Conservation (phyloP, 768 basidiomycete species). For the Serendipita sp. region DNA sequence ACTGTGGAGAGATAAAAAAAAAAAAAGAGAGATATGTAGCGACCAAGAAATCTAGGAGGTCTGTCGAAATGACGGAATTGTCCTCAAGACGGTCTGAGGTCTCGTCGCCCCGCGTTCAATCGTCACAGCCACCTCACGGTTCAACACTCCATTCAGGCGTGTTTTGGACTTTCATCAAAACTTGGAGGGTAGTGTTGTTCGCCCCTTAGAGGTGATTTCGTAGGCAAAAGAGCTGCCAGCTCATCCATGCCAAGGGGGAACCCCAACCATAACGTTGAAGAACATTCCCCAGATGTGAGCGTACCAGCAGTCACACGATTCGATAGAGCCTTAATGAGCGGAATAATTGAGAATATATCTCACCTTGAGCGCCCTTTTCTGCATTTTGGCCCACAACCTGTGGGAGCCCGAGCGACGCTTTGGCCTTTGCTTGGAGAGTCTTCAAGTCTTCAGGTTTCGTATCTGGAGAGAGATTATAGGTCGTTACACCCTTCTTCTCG, state of each 20-base stretch:
- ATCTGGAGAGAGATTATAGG: neutral
- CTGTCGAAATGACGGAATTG: neutral
- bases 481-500: neutral
- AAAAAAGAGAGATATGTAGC: neutral
- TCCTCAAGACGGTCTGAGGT: neutral
- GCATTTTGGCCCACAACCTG: neutral
- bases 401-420: neutral
- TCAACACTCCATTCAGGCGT: neutral
- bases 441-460: neutral
- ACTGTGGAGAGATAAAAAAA: neutral
- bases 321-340: neutral
- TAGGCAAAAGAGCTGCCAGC: neutral
- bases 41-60: neutral
- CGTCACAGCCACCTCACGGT: slow-evolving; percentile 3
- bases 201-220: too few species aligned
- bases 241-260: neutral
- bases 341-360: neutral
- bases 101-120: neutral
- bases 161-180: neutral
- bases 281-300: neutral
- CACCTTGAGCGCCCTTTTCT: slow-evolving; percentile 6
- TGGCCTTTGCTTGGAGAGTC: neutral
- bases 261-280: neutral
- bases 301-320: neutral
- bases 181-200: neutral